Conservation (phyloP, 2,329 filamentous ascomycete species). For the Pseudofabraea citricarpa region DNA sequence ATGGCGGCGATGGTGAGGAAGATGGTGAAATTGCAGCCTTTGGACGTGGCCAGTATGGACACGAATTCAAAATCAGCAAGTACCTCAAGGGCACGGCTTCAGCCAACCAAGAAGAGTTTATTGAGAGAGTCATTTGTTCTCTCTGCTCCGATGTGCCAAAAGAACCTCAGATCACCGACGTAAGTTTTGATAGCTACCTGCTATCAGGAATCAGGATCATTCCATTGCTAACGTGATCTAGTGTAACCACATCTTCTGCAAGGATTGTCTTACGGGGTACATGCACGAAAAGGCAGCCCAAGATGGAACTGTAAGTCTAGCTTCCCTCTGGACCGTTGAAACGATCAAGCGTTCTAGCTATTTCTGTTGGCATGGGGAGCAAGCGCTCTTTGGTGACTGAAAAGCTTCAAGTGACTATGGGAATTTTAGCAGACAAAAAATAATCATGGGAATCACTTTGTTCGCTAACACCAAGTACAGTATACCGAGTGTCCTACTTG, state of each 20-base stretch:
- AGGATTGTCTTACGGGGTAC: slow-evolving; percentile 35
- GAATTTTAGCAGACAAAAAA: no score
- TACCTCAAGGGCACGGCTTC: slow-evolving; percentile 24
- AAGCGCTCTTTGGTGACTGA: no score
- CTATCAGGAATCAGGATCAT: no score
- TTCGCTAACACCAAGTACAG: slow-evolving; percentile 1
- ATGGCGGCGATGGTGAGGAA: neutral
- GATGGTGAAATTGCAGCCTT: slow-evolving; percentile 16
- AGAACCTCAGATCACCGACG: slow-evolving; percentile 36
- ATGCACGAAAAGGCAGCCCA: slow-evolving; percentile 25
- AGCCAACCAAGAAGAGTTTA: slow-evolving; percentile 24
- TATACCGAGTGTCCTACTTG: slow-evolving; percentile 18
- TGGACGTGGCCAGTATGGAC: slow-evolving; percentile 24
- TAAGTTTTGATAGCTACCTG: no score
- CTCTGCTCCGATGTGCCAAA: slow-evolving; percentile 35
- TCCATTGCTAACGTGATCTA: slow-evolving; percentile 14
- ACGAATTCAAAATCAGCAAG: slow-evolving; percentile 22
- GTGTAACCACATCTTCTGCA: slow-evolving; percentile 53
- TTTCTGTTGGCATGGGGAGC: no score
- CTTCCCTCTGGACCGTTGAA: neutral
- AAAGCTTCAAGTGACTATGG: no score
- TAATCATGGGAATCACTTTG: no score
- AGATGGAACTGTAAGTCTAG: slow-evolving; percentile 13
- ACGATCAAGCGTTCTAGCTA: neutral
- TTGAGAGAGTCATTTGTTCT: slow-evolving; percentile 32